phyloP scores from a whole-genome alignment of 2,329 filamentous ascomycete genomes.

The Immersiporthe knoxdaviesiana region DNA sequence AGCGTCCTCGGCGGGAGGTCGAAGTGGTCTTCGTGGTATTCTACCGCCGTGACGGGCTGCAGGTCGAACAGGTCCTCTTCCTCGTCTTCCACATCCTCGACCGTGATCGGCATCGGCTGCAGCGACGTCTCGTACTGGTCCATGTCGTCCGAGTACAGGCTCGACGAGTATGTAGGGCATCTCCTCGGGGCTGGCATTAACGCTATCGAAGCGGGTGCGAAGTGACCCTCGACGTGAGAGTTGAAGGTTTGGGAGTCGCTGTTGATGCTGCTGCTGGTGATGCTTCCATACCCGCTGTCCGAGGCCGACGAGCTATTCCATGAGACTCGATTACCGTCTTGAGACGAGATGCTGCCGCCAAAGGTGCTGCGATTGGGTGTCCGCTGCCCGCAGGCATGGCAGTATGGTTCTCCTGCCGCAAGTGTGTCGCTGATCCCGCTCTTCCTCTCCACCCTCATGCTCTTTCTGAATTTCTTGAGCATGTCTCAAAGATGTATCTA shows the following conservation, averaged over 20 bases:
- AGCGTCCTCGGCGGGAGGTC: conserved; percentile 12
- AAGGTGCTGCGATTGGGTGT: background rate
- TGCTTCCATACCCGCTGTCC: conserved; percentile 27
- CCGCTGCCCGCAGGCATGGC: conserved; percentile 24
- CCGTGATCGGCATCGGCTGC: background rate
- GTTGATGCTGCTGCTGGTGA: background rate
- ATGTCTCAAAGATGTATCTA: conserved; percentile 5
- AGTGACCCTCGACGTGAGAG: background rate
- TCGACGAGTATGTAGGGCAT: conserved; percentile 18
- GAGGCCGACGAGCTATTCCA: conserved; percentile 20
- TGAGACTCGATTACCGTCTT: conserved; percentile 2
- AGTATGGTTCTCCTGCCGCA: background rate
- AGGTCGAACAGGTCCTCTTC: background rate
- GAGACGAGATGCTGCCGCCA: background rate
- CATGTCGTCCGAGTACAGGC: conserved; percentile 15
- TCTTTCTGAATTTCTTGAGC: conserved; percentile 23
- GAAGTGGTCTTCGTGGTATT: conserved; percentile 9
- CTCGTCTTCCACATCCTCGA: background rate
- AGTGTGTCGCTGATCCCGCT: too few relatives aligned
- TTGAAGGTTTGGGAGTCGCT: background rate
- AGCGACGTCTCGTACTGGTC: background rate
- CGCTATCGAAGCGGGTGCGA: background rate
- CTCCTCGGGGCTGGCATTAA: background rate
- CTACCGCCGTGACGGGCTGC: background rate
- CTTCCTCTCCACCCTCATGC: background rate